Base-by-base conservation (phyloP, 345 rosid genomes). In the Ceriops decandra region DNA sequence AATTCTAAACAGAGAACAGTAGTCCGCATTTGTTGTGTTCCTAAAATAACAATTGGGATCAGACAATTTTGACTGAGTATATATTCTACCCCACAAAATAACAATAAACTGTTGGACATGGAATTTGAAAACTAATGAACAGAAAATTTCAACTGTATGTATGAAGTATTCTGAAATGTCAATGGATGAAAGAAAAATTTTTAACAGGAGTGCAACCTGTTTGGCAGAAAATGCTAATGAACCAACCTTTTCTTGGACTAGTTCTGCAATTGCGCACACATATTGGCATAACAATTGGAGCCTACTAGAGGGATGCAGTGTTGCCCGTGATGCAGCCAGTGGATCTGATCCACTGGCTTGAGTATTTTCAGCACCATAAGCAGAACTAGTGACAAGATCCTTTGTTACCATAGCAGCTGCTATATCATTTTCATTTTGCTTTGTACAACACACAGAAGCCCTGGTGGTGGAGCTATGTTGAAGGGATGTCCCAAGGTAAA, bases 171-270 rank as follows among this genome's bases (percentile, higher is more conserved):
- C 24, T 54, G 21, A 56, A 42, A 57, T 27, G 58, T 60, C 59
- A 52, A 66, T 5, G 19, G 33, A 64, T 72, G 53, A 26, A 51
- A 52, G n/a, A 52, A 52, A 57, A 52, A 52, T 15, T 51, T n/a
- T n/a, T 38, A 33, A 27, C 51, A 15, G 20, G 59, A 63, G n/a
- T 2, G 31, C 20, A 54, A 35, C n/a, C 36, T 35, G 17, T 57
- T 31, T 8, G 20, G 63, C 21, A 32, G 56, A 24, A 26, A 59
- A 69, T 54, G 49, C 62, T 8, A 30, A 53, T 68, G 33, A n/a
- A 31, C 57, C 74, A 59, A 88, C 97, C 93, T 88, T 83, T 72
- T 83, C 90, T 52, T 76, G 77, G 52, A 86, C 92, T 63, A 90
- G 54, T 72, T 85, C 88, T 30, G 85, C 68, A 57, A 88, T 82